Base-by-base conservation (phyloP, 495 filamentous ascomycete species). In the Podospora bellae-mahoneyi region DNA sequence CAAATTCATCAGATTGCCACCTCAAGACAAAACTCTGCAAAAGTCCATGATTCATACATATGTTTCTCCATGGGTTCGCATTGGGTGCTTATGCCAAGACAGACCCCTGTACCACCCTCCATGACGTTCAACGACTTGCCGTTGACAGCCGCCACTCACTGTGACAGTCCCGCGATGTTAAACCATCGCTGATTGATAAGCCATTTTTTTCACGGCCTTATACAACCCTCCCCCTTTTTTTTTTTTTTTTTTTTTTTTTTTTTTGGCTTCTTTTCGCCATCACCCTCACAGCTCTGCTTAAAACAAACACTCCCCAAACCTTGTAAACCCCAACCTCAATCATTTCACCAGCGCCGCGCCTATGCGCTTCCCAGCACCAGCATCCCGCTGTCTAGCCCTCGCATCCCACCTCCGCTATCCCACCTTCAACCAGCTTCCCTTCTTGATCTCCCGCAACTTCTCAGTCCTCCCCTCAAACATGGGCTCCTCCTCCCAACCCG, bases 281-380 rank as follows among this genome's bases (percentile, higher is more conserved):
- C 39, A 48, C 15, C 13, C 9, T 48, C 39, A 48, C 15, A 48
- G 2, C 39, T 13, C n/a, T 15, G 13, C 4, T 19, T 58, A 3
- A 4, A 0, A 57, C 15, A 15, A 15, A 60, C 58, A 15, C 15
- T 59, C 5, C 3, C 5, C 26, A 18, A 26, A 9, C 28, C 26
- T 4, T 63, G 20, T 23, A 23, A 23, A 1, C 20, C 32, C 61
- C 5, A 16, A 34, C 30, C 19, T 54, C 15, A 10, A 39, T 3
- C 27, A 64, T 20, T n/a, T 53, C 16, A 3, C 53, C 10, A 19
- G 2, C 30, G 53, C 26, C 44, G 30, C 13, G 66, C 68, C 60
- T 66, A 78, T 78, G 76, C 76, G 67, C 60, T 76, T 77, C 48
- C 72, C 66, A 66, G 64, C 75, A 20, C 70, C 71, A 48, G 39